Evolutionary conservation across 441 rosid species (phyloP).

Genomic region (Sinapis alba): DNA sequence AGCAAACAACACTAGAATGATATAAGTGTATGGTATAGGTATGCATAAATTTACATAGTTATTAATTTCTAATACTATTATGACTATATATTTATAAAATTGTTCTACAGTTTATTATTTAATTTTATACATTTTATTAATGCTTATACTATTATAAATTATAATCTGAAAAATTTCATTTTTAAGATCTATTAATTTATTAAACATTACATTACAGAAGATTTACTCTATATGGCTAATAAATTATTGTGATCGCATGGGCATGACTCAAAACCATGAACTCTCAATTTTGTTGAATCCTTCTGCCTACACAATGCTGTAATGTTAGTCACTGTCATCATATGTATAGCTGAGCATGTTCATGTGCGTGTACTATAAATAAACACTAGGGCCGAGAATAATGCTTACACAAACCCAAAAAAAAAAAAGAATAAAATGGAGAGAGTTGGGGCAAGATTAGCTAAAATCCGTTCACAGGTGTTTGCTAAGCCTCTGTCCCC

Average conservation of each 20-base stretch:
- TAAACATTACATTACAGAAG: too few relatives aligned
- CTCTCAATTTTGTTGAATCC: background rate
- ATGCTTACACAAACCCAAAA: background rate
- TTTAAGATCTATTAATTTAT: too few relatives aligned
- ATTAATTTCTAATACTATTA: too few relatives aligned
- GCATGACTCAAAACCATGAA: background rate
- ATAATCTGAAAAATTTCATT: background rate
- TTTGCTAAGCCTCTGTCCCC: constrained; percentile 9
- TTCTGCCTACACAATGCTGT: background rate
- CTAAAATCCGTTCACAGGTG: background rate
- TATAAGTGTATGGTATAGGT: too few relatives aligned
- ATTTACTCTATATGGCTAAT: background rate
- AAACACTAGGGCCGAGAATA: background rate
- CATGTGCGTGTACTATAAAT: constrained; percentile 21
- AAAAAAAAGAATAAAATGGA: constrained; percentile 7
- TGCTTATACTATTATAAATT: background rate
- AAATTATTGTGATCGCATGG: background rate
- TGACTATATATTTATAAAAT: too few relatives aligned
- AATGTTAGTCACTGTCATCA: background rate
- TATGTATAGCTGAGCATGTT: background rate
- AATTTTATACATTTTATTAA: too few relatives aligned
- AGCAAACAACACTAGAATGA: too few relatives aligned
- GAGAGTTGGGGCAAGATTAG: background rate
- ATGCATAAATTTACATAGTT: background rate
- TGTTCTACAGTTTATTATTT: too few relatives aligned